Base-by-base conservation (phyloP, 352 stramenopile genomes). In the Pythium aristosporum region DNA sequence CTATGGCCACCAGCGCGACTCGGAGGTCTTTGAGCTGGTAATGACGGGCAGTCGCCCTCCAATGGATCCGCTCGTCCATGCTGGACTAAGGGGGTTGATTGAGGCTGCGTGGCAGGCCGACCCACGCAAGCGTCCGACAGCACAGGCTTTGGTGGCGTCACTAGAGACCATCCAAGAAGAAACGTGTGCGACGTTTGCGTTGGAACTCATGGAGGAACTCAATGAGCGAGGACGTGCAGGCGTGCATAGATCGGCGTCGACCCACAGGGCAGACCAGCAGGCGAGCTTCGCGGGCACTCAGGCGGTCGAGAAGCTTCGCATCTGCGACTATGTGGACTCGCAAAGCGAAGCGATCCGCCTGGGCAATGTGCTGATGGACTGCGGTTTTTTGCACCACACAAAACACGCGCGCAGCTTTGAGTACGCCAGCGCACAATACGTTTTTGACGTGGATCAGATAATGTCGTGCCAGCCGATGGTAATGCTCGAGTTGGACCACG, bases 361-460 rank as follows among this genome's bases (percentile, higher is more conserved):
- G 4, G 71, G 71, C 2, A 82, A 82, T 49, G 43, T 72, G 48
- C 47, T 79, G 28, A 65, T 82, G 58, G 67, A 79, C 43, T 57
- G 59, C 1, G 67, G 66, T 2, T 63, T 74, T 21, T 21, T 81
- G 4, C 74, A 79, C 34, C 68, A 76, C 48, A 37, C 61, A 23
- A 76, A 77, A 48, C 68, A 77, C 54, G 20, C 42, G 12, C 37
- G 53, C 4, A 32, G 39, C 18, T 79, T 76, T 44, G 58, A 75
- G 41, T 51, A 67, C 30, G 48, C 20, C 11, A 54, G 48, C 13
- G 37, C 54, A 18, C 32, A 57, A 1, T 79, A 79, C 57, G 69
- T 53, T 32, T 74, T 76, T n/a, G 72, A 79, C 32, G 59, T 69
- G 0, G 53, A 67, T 18, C 28, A 39, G 15, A 65, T 76, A 11